Evolutionary conservation across 208 protist species (phyloP), one percentile per base, ranked within the genome.

Genomic region (Acanthamoeba triangularis): DNA sequence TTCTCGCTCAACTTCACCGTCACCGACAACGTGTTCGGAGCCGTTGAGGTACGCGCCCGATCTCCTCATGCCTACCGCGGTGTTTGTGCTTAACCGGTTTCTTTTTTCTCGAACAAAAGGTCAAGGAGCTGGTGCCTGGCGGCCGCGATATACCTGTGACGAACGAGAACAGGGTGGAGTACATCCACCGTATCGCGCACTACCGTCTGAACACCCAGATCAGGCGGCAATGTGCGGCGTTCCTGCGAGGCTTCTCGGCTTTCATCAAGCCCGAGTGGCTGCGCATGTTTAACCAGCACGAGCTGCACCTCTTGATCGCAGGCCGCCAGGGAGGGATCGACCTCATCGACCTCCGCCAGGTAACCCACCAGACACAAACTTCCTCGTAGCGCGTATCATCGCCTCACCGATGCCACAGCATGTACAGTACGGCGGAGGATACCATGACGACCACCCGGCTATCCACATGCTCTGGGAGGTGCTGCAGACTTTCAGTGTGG

Each of bases 141-240:
- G 99, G 99, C 5, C 94, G 96, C 13, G 91, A 98, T 94, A 97
- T 99, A 91, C 74, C 96, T 41, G 98, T 99, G 61, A 99, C 97
- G 0, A 91, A 96, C 44, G 96, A 96, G 67, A 99, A 99, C 96
- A 98, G 97, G 69, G 95, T 98, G n/a, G 97, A 98, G 93, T 99
- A 99, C 95, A 98, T 99, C 65, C 97, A 98, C 85, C 97, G 98
- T 54, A 96, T 99, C n/a, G 98, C 98, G 1, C 96, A 99, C 97
- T 99, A 98, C 85, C 98, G 98, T 95, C 96, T 99, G 20, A 99
- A 99, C 94, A 97, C 96, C 44, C 98, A 99, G 96, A 98, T 98
- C 8, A 97, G 97, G 4, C 94, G 94, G 44, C 98, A 99, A 95
- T 98, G 97, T 61, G 95, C 95, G 30, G 98, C 98, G 16, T 99